Percentiles rank a stretch among this genome's conserved stretches.
These are phyloP conservation scores for Sphagnum fallax DNA, from an alignment of 228 moss, liverwort and hornwort genomes.

Conservation along the genomic window DNA sequence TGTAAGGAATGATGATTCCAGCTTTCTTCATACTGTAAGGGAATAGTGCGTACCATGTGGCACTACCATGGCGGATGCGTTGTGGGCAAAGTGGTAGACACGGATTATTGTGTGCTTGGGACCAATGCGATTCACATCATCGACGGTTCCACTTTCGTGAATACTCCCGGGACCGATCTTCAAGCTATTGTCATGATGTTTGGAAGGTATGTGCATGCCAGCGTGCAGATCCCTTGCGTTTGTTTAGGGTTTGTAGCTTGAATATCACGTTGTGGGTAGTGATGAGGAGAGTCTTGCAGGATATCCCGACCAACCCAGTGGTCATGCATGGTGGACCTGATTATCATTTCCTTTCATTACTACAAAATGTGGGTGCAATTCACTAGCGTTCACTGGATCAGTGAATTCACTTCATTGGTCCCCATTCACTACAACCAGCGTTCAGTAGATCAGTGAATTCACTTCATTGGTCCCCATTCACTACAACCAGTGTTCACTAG, in stretches of 20 bases:
- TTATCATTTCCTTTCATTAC: too few relatives aligned
- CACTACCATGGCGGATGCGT: conserved; percentile 68
- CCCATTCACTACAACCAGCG: too few relatives aligned
- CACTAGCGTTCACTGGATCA: too few relatives aligned
- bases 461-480: too few relatives aligned
- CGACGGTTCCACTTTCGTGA: conserved; percentile 53
- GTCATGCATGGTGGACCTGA: too few relatives aligned
- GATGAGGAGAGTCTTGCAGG: too few relatives aligned
- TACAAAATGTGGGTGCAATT: too few relatives aligned
- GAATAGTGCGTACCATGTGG: conserved; percentile 64
- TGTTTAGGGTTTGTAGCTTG: not conserved
- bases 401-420: too few relatives aligned
- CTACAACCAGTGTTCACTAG: too few relatives aligned
- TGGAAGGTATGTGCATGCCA: conserved; percentile 16
- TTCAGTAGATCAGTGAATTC: too few relatives aligned
- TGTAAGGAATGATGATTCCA: not conserved
- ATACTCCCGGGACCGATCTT: conserved; percentile 41
- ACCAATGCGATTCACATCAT: conserved; percentile 43
- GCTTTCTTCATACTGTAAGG: conserved; percentile 31
- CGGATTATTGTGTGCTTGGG: conserved; percentile 31
- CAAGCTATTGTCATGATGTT: conserved; percentile 42
- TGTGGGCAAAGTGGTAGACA: conserved; percentile 48
- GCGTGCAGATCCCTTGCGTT: not conserved
- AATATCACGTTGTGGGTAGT: too few relatives aligned
- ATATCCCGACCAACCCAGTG: too few relatives aligned